These are phyloP conservation scores for Coemansia sp. DNA, from an alignment of 192 early-diverging fungal genomes.

Conservation along the genomic window DNA sequence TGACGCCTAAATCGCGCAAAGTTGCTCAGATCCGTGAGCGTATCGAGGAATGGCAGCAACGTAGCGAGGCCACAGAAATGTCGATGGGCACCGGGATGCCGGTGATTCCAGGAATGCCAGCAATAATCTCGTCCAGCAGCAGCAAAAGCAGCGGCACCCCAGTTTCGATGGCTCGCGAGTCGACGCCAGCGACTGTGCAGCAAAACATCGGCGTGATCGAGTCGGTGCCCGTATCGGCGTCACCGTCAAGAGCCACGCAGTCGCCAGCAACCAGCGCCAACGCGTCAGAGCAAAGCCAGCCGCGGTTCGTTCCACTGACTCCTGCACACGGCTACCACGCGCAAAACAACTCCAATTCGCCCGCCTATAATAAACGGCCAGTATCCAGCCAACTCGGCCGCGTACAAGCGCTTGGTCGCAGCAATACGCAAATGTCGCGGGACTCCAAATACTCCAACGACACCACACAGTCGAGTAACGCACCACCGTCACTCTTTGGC, in stretches of 20 bases:
- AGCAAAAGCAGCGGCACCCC: slow-evolving; percentile 20
- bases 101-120: not conserved
- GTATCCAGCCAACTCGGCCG: slow-evolving; percentile 4
- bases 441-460: slow-evolving; percentile 37
- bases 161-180: not conserved
- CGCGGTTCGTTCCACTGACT: slow-evolving; percentile 35
- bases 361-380: not conserved
- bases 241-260: not conserved
- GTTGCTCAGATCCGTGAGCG: slow-evolving; percentile 48
- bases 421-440: slow-evolving; percentile 16
- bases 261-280: not conserved
- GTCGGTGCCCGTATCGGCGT: slow-evolving; percentile 8
- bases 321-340: slow-evolving; percentile 7
- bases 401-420: slow-evolving; percentile 7
- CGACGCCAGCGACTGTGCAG: slow-evolving; percentile 29
- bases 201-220: slow-evolving; percentile 45
- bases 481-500: slow-evolving; percentile 51
- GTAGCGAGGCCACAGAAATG: slow-evolving; percentile 13
- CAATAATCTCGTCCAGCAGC: not conserved
- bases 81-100: not conserved
- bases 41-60: slow-evolving; percentile 55
- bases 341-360: not conserved
- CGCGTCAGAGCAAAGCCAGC: not conserved
- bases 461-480: slow-evolving; percentile 49
- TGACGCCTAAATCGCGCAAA: slow-evolving; percentile 39